These are phyloP conservation scores for Hanseniaspora taiwanica DNA, from an alignment of 805 yeast genomes.

Conservation along the genomic window DNA sequence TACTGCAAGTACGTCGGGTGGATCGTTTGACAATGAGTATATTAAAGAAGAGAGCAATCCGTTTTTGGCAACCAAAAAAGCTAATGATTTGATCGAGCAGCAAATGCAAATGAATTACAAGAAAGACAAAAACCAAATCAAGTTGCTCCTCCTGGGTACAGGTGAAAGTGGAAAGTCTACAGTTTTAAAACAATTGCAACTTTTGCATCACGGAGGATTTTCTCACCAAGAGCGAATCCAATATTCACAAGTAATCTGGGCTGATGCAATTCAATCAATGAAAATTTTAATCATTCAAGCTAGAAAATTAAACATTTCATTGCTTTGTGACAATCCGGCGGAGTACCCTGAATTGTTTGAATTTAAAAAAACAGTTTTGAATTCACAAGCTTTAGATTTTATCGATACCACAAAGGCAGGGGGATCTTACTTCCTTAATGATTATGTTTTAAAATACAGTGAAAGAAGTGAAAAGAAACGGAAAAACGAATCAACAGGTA, in stretches of 20 bases:
- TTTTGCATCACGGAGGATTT: slow-evolving; percentile 79
- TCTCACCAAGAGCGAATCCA: slow-evolving; percentile 63
- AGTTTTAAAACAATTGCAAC: slow-evolving; percentile 74
- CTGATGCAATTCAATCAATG: slow-evolving; percentile 79
- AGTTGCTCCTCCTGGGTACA: slow-evolving; percentile 73
- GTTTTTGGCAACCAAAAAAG: slow-evolving; percentile 36
- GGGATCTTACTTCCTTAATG: slow-evolving; percentile 46
- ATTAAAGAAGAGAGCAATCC: slow-evolving; percentile 36
- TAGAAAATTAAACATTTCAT: slow-evolving; percentile 43
- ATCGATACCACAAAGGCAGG: slow-evolving; percentile 59
- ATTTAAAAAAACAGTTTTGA: slow-evolving; percentile 37
- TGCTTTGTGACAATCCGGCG: slow-evolving; percentile 49
- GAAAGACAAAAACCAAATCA: slow-evolving; percentile 45
- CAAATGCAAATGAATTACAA: slow-evolving; percentile 39
- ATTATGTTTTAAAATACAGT: slow-evolving; percentile 49
- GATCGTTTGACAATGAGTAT: slow-evolving; percentile 5
- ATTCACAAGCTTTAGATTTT: slow-evolving; percentile 44
- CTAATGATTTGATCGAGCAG: slow-evolving; percentile 55
- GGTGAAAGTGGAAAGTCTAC: slow-evolving; percentile 95
- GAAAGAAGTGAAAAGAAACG: slow-evolving; percentile 40
- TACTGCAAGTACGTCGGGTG: slow-evolving; percentile 33
- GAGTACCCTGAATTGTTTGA: slow-evolving; percentile 29
- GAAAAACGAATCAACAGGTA: slow-evolving; percentile 42
- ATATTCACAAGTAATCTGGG: slow-evolving; percentile 84
- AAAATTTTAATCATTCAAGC: slow-evolving; percentile 66